Conservation (phyloP, 2,329 filamentous ascomycete genomes). For the Botrytis fragariae region DNA sequence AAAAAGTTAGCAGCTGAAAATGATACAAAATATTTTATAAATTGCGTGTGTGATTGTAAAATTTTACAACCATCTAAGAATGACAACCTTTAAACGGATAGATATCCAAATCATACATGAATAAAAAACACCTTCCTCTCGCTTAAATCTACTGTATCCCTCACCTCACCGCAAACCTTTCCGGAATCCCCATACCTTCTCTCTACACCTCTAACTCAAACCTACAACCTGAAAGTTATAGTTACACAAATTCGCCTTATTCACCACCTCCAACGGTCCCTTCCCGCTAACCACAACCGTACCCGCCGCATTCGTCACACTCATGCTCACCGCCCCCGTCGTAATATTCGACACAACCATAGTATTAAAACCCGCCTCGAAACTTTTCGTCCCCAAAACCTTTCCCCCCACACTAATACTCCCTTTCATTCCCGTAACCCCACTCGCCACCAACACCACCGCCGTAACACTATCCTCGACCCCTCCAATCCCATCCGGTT, state of each 20-base stretch:
- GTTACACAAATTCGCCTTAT: conserved; percentile 21
- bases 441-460: conserved; percentile 23
- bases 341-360: conserved; percentile 24
- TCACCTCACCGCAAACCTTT: not conserved
- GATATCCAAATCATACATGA: not conserved
- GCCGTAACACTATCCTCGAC: conserved; percentile 22
- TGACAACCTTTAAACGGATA: not conserved
- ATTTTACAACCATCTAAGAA: not conserved
- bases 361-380: conserved; percentile 23
- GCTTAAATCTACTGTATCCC: not conserved
- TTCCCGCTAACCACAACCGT: conserved; percentile 24
- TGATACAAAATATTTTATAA: not conserved
- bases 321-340: conserved; percentile 21
- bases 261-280: conserved; percentile 21
- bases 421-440: conserved; percentile 4
- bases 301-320: conserved; percentile 7
- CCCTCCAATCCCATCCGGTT: not conserved
- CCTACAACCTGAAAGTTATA: conserved; percentile 24
- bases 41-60: not conserved
- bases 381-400: conserved; percentile 8
- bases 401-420: conserved; percentile 21
- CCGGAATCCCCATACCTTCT: not conserved
- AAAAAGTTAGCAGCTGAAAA: not conserved
- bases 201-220: not conserved
- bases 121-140: not conserved